These are phyloP conservation scores for Davidsoniella australis DNA, from an alignment of 2,329 filamentous ascomycete species.

Conservation along the genomic window DNA sequence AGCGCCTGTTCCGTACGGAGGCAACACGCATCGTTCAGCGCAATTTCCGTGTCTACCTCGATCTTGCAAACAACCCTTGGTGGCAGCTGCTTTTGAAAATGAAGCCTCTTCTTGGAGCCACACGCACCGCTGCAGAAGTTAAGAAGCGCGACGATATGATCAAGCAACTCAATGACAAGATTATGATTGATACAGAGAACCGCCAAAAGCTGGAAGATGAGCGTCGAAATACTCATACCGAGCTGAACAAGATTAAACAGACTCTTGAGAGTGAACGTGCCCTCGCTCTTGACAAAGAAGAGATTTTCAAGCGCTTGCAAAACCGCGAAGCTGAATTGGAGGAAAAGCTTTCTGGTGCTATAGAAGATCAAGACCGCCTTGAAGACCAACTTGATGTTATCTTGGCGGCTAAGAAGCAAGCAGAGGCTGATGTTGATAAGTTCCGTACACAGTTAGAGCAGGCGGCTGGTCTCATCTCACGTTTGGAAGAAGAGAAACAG, in stretches of 20 bases:
- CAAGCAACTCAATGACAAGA: constrained; percentile 66
- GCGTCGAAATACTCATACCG: constrained; percentile 66
- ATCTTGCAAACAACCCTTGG: constrained; percentile 87
- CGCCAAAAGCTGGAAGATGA: constrained; percentile 80
- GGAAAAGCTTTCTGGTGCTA: constrained; percentile 79
- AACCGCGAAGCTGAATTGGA: constrained; percentile 78
- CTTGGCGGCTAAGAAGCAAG: constrained; percentile 73
- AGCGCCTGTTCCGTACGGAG: constrained; percentile 84
- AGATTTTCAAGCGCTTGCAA: constrained; percentile 95
- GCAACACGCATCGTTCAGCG: constrained; percentile 87
- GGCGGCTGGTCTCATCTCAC: constrained; percentile 70
- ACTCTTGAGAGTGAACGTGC: constrained; percentile 89
- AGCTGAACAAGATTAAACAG: constrained; percentile 80
- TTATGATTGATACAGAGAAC: constrained; percentile 57
- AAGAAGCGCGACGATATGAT: constrained; percentile 94
- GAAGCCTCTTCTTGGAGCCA: constrained; percentile 85
- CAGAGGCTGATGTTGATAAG: constrained; percentile 67
- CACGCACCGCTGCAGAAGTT: constrained; percentile 79
- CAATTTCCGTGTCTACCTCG: constrained; percentile 83
- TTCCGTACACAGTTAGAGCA: constrained; percentile 76
- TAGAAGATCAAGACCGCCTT: constrained; percentile 84
- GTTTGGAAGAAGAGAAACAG: constrained; percentile 73
- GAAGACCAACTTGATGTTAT: constrained; percentile 87
- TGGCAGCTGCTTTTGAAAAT: constrained; percentile 91
- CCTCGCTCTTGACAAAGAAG: constrained; percentile 93